A percentile compares a stretch with the other conserved stretches of the same genome.
phyloP scores from a whole-genome alignment of 352 stramenopile species.

The Elongisporangium senticosum region DNA sequence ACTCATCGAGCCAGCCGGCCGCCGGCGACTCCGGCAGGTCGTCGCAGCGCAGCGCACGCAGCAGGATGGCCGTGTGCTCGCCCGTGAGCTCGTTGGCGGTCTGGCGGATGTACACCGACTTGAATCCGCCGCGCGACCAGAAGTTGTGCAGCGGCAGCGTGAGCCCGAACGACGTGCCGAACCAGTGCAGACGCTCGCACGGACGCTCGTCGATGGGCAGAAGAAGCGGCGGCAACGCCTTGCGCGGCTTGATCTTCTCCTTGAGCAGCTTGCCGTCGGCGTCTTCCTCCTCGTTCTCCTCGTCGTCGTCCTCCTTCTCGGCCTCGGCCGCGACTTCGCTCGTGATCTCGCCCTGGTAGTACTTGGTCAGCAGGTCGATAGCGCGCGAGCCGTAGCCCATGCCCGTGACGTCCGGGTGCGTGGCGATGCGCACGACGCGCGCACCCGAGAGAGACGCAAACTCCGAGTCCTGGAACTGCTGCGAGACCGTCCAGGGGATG shows the following conservation, averaged over 20 bases:
- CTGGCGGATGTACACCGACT: conserved; percentile 97
- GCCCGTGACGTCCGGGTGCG: conserved; percentile 93
- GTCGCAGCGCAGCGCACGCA: conserved; percentile 66
- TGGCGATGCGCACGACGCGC: conserved; percentile 97
- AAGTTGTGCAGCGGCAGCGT: conserved; percentile 97
- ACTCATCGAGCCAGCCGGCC: conserved; percentile 91
- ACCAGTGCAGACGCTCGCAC: conserved; percentile 96
- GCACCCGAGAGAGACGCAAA: conserved; percentile 96
- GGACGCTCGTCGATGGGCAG: conserved; percentile 92
- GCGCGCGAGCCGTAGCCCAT: conserved; percentile 98
- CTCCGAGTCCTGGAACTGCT: conserved; percentile 99
- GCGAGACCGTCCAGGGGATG: conserved; percentile 98
- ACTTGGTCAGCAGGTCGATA: conserved; percentile 94
- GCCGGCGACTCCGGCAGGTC: conserved; percentile 72
- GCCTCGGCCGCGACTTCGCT: conserved; percentile 28
- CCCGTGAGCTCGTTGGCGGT: conserved; percentile 99
- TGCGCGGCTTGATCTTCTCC: conserved; percentile 94
- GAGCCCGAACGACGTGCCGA: conserved; percentile 98
- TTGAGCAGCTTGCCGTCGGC: conserved; percentile 45
- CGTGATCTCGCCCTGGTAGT: conserved; percentile 97
- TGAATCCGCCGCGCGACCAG: conserved; percentile 93
- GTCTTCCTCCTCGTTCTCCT: conserved; percentile 40
- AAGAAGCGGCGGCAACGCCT: conserved; percentile 96
- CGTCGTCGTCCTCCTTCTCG: conserved; percentile 20
- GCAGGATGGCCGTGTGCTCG: conserved; percentile 96